Base-by-base conservation (phyloP, 768 basidiomycete genomes). In the Hypholoma sublateritium region DNA sequence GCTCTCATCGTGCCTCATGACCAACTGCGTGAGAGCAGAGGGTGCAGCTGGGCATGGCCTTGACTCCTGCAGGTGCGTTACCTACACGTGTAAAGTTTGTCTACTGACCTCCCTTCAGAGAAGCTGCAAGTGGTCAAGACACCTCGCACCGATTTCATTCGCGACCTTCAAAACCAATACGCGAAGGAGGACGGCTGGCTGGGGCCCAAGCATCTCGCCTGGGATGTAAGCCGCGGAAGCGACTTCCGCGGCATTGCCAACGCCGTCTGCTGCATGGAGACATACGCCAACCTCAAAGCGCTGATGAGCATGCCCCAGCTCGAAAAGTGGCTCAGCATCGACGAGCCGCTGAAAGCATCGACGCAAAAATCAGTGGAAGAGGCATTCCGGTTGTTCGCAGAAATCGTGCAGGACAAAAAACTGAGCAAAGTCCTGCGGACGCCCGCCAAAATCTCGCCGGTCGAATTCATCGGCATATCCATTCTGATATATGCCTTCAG, bases 1-100 rank as follows among this genome's bases (percentile, higher is more conserved):
- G 5, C 1, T 42, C 43, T 25, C 11, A 2, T 48, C 17, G 19
- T 32, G 21, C 17, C 9, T 24, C n/a, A n/a, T 22, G 1, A 41
- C 52, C 14, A 46, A 25, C 21, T 28, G 37, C 52, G 34, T 60
- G 17, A 44, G 19, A 58, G 28, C 28, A 91, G 87, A 79, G 89
- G 48, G 89, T 91, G 6, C 89, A 91, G 69, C 76, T 89, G 3
- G 89, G 89, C 6, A 86, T 91, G 78, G 88, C 89, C 0, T 74
- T 90, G 28, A 90, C 88, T 0, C 85, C 86, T 4, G 84, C 87
- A 60, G 86, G 84, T 81, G 55, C 34, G 74, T 65, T 41, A 32
- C 55, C 44, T 55, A 32, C 25, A 35, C 41, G n/a, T 36, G 35
- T 5, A 3, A 16, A 13, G 14, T 14, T 32, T 25, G 37, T 41